A percentile compares a stretch with the other conserved stretches of the same genome.
Conservation (phyloP, 306 rosid species). For the Vigna hirtella region DNA sequence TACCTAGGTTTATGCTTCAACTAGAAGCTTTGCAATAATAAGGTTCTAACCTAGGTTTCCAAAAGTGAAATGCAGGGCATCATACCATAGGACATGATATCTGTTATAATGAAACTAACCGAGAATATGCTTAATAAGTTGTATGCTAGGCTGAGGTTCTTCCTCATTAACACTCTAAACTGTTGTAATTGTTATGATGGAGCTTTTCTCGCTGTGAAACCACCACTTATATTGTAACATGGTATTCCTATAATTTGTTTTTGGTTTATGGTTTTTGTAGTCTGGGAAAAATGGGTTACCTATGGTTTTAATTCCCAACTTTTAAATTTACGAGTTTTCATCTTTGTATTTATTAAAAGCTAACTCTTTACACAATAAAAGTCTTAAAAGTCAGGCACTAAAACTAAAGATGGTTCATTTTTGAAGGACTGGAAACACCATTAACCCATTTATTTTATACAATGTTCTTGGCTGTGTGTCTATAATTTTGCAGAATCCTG, state of each 20-base stretch:
- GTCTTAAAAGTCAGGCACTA: background rate
- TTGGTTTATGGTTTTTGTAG: background rate
- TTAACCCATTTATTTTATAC: slow-evolving; percentile 12
- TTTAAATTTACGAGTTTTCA: background rate
- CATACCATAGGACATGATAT: no score
- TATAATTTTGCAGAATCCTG: slow-evolving; percentile 32
- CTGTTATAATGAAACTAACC: no score
- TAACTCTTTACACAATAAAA: background rate
- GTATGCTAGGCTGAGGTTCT: no score
- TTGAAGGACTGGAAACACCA: background rate
- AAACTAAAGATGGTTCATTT: background rate
- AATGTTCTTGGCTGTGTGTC: slow-evolving; percentile 28
- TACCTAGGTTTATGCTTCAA: no score
- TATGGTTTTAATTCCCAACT: background rate
- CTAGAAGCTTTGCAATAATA: no score
- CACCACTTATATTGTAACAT: background rate
- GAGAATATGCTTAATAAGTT: no score
- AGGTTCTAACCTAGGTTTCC: no score
- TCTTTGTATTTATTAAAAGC: background rate
- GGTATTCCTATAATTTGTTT: background rate
- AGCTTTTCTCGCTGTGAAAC: background rate
- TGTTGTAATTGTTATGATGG: slow-evolving; percentile 8
- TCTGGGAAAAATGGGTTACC: background rate
- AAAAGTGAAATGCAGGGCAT: no score
- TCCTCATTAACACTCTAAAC: no score